Evolutionary conservation across 176 grass and related monocot species (phyloP).

Genomic region (Phoenix roebelenii): DNA sequence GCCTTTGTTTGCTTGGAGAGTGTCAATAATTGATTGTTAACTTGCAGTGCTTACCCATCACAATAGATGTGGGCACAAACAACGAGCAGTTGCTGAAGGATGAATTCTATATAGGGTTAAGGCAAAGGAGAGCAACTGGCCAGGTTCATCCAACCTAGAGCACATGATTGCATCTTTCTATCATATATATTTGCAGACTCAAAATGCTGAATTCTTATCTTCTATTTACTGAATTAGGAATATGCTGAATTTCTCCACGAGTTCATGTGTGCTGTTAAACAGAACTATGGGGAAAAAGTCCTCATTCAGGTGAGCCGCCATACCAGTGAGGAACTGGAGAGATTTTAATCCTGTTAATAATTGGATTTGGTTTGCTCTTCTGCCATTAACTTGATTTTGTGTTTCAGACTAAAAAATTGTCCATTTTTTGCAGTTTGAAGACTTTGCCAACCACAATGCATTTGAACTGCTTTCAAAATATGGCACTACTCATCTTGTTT

Average conservation of each 20-base stretch:
- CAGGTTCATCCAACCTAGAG: conserved; percentile 31
- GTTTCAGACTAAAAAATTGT: neutral
- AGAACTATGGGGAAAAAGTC: conserved; percentile 86
- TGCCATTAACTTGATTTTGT: neutral
- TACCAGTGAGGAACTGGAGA: too few species aligned
- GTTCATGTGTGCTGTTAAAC: conserved; percentile 80
- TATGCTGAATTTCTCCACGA: conserved; percentile 69
- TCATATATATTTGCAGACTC: too few species aligned
- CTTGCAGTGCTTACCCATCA: conserved; percentile 67
- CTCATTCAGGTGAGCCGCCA: conserved; percentile 56
- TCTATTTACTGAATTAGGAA: conserved; percentile 40
- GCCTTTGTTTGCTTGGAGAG: neutral
- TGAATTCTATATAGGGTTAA: conserved; percentile 84
- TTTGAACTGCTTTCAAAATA: conserved; percentile 88
- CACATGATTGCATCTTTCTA: too few species aligned
- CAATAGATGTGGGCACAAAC: conserved; percentile 92
- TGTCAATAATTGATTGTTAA: neutral
- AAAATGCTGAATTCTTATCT: neutral
- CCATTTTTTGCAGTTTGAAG: conserved; percentile 52
- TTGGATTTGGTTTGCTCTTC: conserved; percentile 1
- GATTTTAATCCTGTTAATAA: neutral
- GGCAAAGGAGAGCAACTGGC: conserved; percentile 64
- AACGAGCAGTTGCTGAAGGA: conserved; percentile 79
- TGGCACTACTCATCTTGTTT: conserved; percentile 66
- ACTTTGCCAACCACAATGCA: conserved; percentile 90